Conservation (phyloP, 1,284 basidiomycete genomes). For the Ganoderma lucidum region DNA sequence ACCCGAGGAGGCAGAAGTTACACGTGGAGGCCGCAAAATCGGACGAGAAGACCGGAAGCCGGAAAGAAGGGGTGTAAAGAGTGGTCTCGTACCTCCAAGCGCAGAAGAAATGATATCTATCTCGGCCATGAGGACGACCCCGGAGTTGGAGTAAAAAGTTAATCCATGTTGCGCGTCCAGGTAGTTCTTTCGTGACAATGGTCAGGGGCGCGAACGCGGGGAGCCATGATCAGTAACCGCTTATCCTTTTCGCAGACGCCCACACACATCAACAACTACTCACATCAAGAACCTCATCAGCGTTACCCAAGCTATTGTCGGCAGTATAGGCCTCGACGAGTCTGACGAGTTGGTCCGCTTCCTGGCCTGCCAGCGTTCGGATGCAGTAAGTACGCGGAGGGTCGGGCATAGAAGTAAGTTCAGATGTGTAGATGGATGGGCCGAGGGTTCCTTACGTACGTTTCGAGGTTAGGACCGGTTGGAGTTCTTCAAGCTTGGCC, state of each 20-base stretch:
- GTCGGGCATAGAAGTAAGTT: background rate
- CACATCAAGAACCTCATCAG: slow-evolving; percentile 70
- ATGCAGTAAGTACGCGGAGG: slow-evolving; percentile 10
- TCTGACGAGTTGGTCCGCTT: slow-evolving; percentile 60
- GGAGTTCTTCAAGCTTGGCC: slow-evolving; percentile 66
- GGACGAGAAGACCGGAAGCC: slow-evolving; percentile 1
- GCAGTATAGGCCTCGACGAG: slow-evolving; percentile 60
- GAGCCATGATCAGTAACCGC: slow-evolving; percentile 7
- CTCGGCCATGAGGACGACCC: slow-evolving; percentile 63
- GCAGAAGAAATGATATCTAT: slow-evolving; percentile 65
- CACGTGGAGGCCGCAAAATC: slow-evolving; percentile 5
- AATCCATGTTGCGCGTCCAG: slow-evolving; percentile 72
- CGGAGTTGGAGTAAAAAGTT: slow-evolving; percentile 61
- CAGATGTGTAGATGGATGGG: background rate
- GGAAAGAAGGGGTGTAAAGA: slow-evolving; percentile 1
- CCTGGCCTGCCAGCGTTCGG: slow-evolving; percentile 53
- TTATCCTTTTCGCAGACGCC: slow-evolving; percentile 28
- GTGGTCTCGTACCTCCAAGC: slow-evolving; percentile 63
- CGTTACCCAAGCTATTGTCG: slow-evolving; percentile 63
- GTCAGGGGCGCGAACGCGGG: background rate
- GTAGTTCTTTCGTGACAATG: slow-evolving; percentile 55
- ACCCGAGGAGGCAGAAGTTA: background rate
- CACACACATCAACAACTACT: slow-evolving; percentile 26
- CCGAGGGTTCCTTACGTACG: slow-evolving; percentile 50
- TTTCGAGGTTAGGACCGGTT: slow-evolving; percentile 63